A percentile compares a stretch with the other conserved stretches of the same genome.
Evolutionary conservation across 2,329 filamentous ascomycete species (phyloP).

Genomic region (Helminthosporium solani): DNA sequence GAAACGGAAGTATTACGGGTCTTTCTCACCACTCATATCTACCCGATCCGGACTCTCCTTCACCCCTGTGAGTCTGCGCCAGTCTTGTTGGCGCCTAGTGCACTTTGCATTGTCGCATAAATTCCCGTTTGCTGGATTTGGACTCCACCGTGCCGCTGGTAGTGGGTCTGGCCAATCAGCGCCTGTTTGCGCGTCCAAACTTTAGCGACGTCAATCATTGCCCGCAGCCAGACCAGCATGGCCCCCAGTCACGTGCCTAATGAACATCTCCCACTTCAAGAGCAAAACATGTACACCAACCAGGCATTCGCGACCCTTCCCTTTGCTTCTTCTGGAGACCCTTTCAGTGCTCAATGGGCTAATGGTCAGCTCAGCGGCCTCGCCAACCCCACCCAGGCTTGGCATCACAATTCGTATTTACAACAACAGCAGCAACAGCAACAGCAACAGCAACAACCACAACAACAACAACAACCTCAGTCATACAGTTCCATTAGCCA

Average conservation of each 20-base stretch:
- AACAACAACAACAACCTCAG: constrained; percentile 13
- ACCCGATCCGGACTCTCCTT: constrained; percentile 26
- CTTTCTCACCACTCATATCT: constrained; percentile 22
- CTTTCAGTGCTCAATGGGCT: constrained; percentile 34
- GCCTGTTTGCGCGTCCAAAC: constrained; percentile 15
- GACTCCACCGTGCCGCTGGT: constrained; percentile 20
- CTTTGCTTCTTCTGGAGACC: constrained; percentile 21
- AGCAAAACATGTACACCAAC: constrained; percentile 38
- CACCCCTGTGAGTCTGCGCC: constrained; percentile 31
- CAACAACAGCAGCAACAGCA: constrained; percentile 16
- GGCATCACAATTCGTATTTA: constrained; percentile 29
- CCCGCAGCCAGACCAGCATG: constrained; percentile 22
- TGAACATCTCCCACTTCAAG: constrained; percentile 35
- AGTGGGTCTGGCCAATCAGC: constrained; percentile 28
- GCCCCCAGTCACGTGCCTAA: constrained; percentile 41
- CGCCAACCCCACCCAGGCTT: constrained; percentile 19
- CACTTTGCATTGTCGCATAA: constrained; percentile 33
- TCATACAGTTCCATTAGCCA: constrained; percentile 27
- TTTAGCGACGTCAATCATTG: constrained; percentile 13
- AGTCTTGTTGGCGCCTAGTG: constrained; percentile 38
- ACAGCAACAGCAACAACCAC: too few relatives aligned
- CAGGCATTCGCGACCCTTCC: constrained; percentile 33
- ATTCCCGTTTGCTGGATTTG: constrained; percentile 22
- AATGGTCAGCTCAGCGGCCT: constrained; percentile 25
- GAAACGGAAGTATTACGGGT: constrained; percentile 37